Evolutionary conservation across 345 rosid genomes (phyloP), one percentile per base, ranked within the genome.

Genomic region (Turritis glabra): DNA sequence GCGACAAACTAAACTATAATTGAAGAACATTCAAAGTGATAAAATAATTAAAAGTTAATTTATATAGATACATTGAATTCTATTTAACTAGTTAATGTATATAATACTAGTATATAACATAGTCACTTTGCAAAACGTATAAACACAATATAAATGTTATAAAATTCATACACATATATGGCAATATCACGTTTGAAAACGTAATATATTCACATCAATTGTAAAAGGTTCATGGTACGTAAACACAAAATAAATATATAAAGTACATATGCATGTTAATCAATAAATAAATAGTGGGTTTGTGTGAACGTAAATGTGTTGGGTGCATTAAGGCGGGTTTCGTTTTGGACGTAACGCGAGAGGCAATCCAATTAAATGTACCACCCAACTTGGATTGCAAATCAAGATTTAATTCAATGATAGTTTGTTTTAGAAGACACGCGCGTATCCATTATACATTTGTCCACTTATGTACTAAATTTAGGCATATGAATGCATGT

Each of bases 381-480:
- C 18, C 74, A 44, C 47, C 57, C 56, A 53, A 70, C 66, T 70
- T 70, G 65, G 56, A 70, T 70, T 70, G 74, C 66, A 57, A 44
- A 57, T 57, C 55, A 57, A 44, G 66, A 29, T 43, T 44, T 57
- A 30, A 57, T 57, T 69, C 23, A 56, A 44, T 69, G 55, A 43
- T 41, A 14, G 57, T 50, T 33, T 50, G 22, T 32, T 66, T 68
- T 18, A 8, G 18, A 41, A 26, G 41, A 55, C 73, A 68, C 51
- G 52, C 73, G 54, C 51, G 52, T 68, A 27, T 67, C 62, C 50
- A 52, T 37, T n/a, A 67, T 15, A 25, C 13, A 66, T 48, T 46
- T 12, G 13, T 29, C 12, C 22, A 56, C 14, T 30, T 30, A 29
- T 30, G 3, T 41, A 1, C 44, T 5, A 55, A n/a, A 3, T 44